phyloP scores from a whole-genome alignment of 2,329 filamentous ascomycete species.

The Ascochyta fabae region DNA sequence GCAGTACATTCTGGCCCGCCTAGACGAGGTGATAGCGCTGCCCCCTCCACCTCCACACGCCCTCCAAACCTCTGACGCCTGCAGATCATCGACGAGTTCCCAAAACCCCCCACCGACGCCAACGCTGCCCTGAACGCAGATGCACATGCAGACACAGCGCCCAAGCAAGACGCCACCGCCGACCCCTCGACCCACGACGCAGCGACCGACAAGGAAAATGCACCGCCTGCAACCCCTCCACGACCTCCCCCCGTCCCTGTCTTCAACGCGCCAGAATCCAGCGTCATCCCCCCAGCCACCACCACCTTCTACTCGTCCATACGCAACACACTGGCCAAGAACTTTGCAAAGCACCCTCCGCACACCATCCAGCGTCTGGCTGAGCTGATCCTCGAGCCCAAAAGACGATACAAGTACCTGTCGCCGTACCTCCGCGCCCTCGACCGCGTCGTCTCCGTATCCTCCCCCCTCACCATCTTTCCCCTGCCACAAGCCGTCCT shows the following conservation, averaged over 20 bases:
- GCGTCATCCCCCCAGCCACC: conserved; percentile 39
- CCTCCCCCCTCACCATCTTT: conserved; percentile 79
- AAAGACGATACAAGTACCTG: conserved; percentile 78
- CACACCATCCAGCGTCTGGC: conserved; percentile 92
- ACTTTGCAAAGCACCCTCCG: conserved; percentile 78
- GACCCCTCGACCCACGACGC: too few relatives aligned
- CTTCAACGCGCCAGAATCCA: conserved; percentile 48
- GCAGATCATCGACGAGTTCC: conserved; percentile 80
- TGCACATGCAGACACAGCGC: conserved; percentile 19
- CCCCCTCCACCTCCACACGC: neutral
- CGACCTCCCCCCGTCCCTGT: conserved; percentile 49
- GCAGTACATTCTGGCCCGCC: conserved; percentile 67
- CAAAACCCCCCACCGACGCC: conserved; percentile 62
- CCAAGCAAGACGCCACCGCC: conserved; percentile 23
- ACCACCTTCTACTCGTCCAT: conserved; percentile 45
- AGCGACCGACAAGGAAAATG: conserved; percentile 71
- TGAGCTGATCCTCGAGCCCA: conserved; percentile 81
- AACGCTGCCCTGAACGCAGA: conserved; percentile 48
- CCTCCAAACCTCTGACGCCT: neutral
- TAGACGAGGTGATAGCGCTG: conserved; percentile 65
- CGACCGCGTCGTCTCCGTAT: conserved; percentile 88
- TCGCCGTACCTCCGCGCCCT: conserved; percentile 88
- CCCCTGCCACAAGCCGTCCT: conserved; percentile 74
- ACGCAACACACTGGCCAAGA: conserved; percentile 62
- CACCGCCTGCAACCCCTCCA: conserved; percentile 55